A percentile compares a stretch with the other conserved stretches of the same genome.
Evolutionary conservation across 768 basidiomycete species (phyloP).

Genomic region (Lentinula sp.): DNA sequence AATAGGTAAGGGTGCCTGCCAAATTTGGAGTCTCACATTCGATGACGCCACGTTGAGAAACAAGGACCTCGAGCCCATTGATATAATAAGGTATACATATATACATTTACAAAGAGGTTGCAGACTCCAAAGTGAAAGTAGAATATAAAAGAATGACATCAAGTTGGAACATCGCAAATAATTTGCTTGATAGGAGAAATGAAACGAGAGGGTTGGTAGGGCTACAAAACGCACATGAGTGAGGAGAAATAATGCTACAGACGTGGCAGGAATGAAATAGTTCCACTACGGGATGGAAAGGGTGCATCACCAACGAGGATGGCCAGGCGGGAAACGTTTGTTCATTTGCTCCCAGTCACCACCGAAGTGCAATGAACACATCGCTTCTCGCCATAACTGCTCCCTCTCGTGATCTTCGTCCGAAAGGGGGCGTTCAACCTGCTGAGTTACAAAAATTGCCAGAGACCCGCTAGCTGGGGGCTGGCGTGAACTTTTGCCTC

Average conservation of each 20-base stretch:
- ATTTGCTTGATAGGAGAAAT: too few species aligned
- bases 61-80: too few species aligned
- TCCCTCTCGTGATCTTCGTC: not conserved
- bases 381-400: constrained; percentile 4
- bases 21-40: too few species aligned
- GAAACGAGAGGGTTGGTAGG: too few species aligned
- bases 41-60: too few species aligned
- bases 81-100: too few species aligned
- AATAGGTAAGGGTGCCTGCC: too few species aligned
- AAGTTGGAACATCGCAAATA: too few species aligned
- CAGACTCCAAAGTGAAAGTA: too few species aligned
- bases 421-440: not conserved
- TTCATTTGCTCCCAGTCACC: constrained; percentile 3
- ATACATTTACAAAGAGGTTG: too few species aligned
- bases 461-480: not conserved
- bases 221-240: not conserved
- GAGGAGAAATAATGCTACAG: not conserved
- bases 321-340: constrained; percentile 1
- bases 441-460: constrained; percentile 3
- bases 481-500: not conserved
- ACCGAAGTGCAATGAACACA: not conserved
- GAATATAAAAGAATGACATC: too few species aligned
- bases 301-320: not conserved
- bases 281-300: not conserved
- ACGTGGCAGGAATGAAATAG: not conserved